Base-by-base conservation (phyloP, 2,329 filamentous ascomycete species). In the Dendrostoma leiphaemia region DNA sequence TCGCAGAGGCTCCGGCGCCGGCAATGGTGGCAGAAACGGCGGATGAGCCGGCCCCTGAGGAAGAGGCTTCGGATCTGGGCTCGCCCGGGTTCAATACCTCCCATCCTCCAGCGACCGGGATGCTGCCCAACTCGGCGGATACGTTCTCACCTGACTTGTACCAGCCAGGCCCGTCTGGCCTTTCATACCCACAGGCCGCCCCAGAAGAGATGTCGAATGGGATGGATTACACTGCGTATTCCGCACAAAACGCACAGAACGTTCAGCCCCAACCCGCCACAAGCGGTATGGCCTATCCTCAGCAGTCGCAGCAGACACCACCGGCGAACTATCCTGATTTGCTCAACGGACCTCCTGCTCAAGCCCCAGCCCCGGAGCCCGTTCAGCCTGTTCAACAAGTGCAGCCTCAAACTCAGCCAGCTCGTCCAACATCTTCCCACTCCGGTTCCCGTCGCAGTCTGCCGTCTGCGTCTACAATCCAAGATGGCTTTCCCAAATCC, bases 121-220 rank as follows among this genome's bases (percentile, higher is more conserved):
- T 63, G 54, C 52, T 67, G n/a, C 61, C 64, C 15, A 53, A 59
- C 3, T 62, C 56, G 23, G 57, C 58, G 3, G 61, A 64, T 23
- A 41, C 17, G 8, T 40, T 21, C 10, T n/a, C 37, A 13, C 48
- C 64, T 29, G 57, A 65, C 23, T 67, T 69, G 54, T 70, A 67
- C 29, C 64, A 64, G 32, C 56, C 65, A n/a, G 52, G 60, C 9
- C 61, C 67, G 8, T 51, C 41, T 17, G 63, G 58, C 17, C 45
- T 67, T 15, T 49, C 58, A 12, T 57, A 67, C 17, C 58, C 67
- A 8, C 65, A 66, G n/a, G 40, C 41, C 12, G 40, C 49, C n/a
- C 21, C 53, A 23, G 54, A 46, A 12, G 50, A 45, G 21, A 49
- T 49, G 32, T 13, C 54, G 23, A 17, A 26, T 12, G 47, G 26